phyloP scores from a whole-genome alignment of 2,329 filamentous ascomycete species.

The Albophoma yamanashiensis region DNA sequence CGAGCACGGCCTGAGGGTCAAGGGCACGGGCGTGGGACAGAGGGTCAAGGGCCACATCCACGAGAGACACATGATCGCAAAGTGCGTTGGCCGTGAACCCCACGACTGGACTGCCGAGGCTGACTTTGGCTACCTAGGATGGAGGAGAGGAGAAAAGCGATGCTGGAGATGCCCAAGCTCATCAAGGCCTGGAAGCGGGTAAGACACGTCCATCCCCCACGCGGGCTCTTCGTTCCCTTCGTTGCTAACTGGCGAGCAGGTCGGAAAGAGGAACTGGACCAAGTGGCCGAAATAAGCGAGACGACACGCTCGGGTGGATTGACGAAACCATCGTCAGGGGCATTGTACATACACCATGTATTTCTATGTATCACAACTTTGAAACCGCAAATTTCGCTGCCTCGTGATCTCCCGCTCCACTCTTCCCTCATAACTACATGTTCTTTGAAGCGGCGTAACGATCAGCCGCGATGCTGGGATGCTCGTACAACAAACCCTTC shows the following conservation, averaged over 20 bases:
- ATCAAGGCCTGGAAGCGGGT: conserved; percentile 92
- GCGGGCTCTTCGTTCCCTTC: not conserved
- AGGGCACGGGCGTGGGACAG: conserved; percentile 87
- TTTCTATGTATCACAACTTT: conserved; percentile 17
- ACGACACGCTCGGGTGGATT: not conserved
- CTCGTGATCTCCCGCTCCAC: too few species aligned
- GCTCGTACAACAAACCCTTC: not conserved
- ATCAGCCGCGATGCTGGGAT: not conserved
- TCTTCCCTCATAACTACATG: not conserved
- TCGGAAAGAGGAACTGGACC: conserved; percentile 44
- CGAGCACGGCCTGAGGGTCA: conserved; percentile 72
- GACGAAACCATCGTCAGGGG: not conserved
- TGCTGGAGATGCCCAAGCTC: conserved; percentile 89
- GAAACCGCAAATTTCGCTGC: not conserved
- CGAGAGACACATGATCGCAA: conserved; percentile 74
- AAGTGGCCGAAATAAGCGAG: conserved; percentile 43
- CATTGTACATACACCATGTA: conserved; percentile 22
- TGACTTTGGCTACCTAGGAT: conserved; percentile 40
- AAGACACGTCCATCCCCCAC: conserved; percentile 18
- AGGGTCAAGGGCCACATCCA: conserved; percentile 90
- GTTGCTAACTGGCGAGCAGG: conserved; percentile 30
- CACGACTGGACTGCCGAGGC: not conserved
- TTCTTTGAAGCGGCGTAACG: not conserved
- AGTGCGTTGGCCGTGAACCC: conserved; percentile 32
- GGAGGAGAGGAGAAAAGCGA: conserved; percentile 82